Base-by-base conservation (phyloP, 805 yeast genomes). In the Yarrowia deformans region DNA sequence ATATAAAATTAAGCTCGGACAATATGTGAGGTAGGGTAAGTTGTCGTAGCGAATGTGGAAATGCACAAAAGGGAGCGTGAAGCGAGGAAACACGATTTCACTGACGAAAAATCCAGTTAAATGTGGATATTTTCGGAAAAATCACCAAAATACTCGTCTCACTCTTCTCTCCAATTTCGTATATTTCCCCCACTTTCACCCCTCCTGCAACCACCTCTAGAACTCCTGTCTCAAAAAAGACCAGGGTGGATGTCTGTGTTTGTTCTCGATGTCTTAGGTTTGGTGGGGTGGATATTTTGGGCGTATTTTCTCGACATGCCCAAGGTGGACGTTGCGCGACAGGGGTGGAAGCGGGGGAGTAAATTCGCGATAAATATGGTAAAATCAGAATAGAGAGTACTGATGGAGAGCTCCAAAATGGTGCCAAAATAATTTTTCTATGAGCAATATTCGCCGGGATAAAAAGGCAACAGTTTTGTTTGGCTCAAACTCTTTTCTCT, bases 251-350 rank as follows among this genome's bases (percentile, higher is more conserved):
- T 19, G n/a, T 8, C 19, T 35, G 16, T 37, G 42, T 37, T 19
- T 39, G 23, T 29, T n/a, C 16, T 18, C 16, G 19, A 13, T 39
- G 35, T 35, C 43, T 35, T 54, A 54, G 45, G 60, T 54, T 54
- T 54, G 60, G 60, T 54, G 60, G 60, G 58, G 58, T 52, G 60
- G 60, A 54, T 54, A 54, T 37, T 54, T 54, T 54, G 60, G 60
- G 45, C 60, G 60, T 54, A 39, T 39, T 54, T 54, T 39, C 32
- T 52, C 60, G 60, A 39, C 60, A 54, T 54, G 58, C 58, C 58
- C 56, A 50, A 50, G 56, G 40, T 5, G 58, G 58, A 18, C 18
- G 56, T n/a, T 50, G 40, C 56, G 29, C 29, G 29, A 50, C 39
- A 39, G 54, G 32, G 55, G 16, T 12, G 55, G 40, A 8, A 19